phyloP scores from a whole-genome alignment of 768 basidiomycete genomes.

The Leccinum pellstonianum region DNA sequence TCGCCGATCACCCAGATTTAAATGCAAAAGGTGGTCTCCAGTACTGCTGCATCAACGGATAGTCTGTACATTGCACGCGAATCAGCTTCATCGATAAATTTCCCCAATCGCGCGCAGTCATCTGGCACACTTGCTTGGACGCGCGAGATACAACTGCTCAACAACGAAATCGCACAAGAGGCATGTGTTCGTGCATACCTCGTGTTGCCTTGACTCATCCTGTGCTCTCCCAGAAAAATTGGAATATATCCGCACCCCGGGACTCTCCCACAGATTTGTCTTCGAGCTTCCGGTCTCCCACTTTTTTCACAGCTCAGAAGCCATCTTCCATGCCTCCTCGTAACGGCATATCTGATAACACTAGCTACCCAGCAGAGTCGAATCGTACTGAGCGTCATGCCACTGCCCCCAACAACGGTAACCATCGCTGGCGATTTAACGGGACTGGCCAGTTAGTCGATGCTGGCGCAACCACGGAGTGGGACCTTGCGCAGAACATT shows the following conservation, averaged over 20 bases:
- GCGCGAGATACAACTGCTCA: constrained; percentile 38
- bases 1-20: constrained; percentile 42
- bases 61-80: constrained; percentile 37
- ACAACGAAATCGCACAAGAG: constrained; percentile 43
- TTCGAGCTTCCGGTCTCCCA: constrained; percentile 30
- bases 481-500: constrained; percentile 74
- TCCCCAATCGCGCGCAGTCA: constrained; percentile 31
- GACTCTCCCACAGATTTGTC: constrained; percentile 38
- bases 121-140: constrained; percentile 47
- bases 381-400: constrained; percentile 41
- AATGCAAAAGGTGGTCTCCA: constrained; percentile 72
- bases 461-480: constrained; percentile 51
- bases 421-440: constrained; percentile 62
- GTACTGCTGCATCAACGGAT: constrained; percentile 43
- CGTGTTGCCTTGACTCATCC: constrained; percentile 25
- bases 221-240: constrained; percentile 38
- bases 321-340: constrained; percentile 48
- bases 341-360: constrained; percentile 31
- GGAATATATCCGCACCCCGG: constrained; percentile 44
- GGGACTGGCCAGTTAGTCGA: constrained; percentile 62
- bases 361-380: constrained; percentile 19
- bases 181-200: constrained; percentile 35
- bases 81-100: constrained; percentile 34
- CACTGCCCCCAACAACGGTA: constrained; percentile 36
- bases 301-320: constrained; percentile 40